Conservation (phyloP, 345 rosid genomes). For the Durio zibethinus region DNA sequence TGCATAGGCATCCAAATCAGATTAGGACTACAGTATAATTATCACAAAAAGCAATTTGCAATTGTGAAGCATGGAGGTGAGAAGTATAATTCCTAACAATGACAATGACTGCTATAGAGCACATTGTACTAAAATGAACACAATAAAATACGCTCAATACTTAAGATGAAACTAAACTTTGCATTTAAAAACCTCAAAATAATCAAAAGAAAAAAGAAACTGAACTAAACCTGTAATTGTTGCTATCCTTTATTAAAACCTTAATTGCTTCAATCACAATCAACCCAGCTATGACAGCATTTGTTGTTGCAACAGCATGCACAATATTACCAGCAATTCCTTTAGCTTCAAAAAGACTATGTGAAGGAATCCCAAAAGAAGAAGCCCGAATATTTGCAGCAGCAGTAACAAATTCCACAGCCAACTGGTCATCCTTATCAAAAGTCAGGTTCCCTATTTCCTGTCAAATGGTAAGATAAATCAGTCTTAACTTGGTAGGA, state of each 20-base stretch:
- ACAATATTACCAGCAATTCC: slow-evolving; percentile 99
- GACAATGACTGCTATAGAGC: not conserved
- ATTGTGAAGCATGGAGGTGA: not conserved
- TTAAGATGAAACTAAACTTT: not conserved
- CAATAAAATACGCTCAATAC: not conserved
- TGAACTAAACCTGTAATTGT: slow-evolving; percentile 63
- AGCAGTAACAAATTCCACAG: slow-evolving; percentile 95
- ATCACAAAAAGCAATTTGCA: slow-evolving; percentile 10
- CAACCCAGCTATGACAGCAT: slow-evolving; percentile 89
- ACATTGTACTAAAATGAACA: not conserved
- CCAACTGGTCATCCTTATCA: slow-evolving; percentile 98
- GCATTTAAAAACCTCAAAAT: not conserved
- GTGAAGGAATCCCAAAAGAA: slow-evolving; percentile 89
- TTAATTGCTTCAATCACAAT: slow-evolving; percentile 97
- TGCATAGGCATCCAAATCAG: slow-evolving; percentile 30
- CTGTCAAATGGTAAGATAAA: slow-evolving; percentile 32
- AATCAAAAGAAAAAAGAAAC: slow-evolving; percentile 3
- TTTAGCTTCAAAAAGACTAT: slow-evolving; percentile 98
- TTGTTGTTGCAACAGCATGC: slow-evolving; percentile 98
- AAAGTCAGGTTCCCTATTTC: slow-evolving; percentile 88
- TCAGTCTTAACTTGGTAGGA: slow-evolving; percentile 1
- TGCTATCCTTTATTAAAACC: slow-evolving; percentile 67
- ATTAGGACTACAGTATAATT: not conserved
- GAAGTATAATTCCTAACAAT: not conserved
- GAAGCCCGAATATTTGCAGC: slow-evolving; percentile 97